Evolutionary conservation across 2,329 filamentous ascomycete species (phyloP).

Genomic region (Aspergillus ruber): DNA sequence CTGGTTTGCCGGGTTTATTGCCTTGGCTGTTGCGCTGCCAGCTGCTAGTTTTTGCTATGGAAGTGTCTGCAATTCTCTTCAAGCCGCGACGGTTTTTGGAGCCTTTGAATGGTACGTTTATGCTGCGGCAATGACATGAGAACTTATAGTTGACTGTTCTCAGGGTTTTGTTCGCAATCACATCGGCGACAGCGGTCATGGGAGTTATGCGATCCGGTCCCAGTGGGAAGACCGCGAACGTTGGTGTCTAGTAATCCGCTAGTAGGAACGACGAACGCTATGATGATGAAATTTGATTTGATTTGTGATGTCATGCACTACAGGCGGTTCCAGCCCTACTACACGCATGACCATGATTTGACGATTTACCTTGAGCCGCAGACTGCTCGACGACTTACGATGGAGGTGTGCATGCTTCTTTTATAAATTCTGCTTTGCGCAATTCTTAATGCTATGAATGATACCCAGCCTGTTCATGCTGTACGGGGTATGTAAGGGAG

Average conservation of each 20-base stretch:
- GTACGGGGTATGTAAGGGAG: background rate
- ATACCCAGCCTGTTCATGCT: background rate
- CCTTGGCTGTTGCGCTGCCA: slow-evolving; percentile 61
- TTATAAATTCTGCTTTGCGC: background rate
- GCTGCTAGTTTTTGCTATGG: slow-evolving; percentile 49
- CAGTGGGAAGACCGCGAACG: slow-evolving; percentile 18
- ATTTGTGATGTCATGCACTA: background rate
- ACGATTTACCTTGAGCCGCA: background rate
- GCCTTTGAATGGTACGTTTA: slow-evolving; percentile 42
- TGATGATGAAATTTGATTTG: background rate
- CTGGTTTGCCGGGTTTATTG: slow-evolving; percentile 84
- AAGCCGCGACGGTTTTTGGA: slow-evolving; percentile 47
- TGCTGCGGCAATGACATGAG: background rate
- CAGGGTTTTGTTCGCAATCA: slow-evolving; percentile 43
- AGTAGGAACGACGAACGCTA: background rate
- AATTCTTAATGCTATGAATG: background rate
- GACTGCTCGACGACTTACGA: background rate
- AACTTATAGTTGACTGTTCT: slow-evolving; percentile 2
- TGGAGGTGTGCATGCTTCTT: too few species aligned
- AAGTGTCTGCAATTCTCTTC: slow-evolving; percentile 52
- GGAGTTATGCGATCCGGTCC: slow-evolving; percentile 40
- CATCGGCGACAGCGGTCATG: slow-evolving; percentile 44
- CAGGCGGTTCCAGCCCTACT: background rate
- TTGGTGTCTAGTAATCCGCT: slow-evolving; percentile 5
- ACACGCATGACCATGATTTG: background rate